Evolutionary conservation across 2,329 filamentous ascomycete genomes (phyloP).

Genomic region (Blastomyces emzantsi): DNA sequence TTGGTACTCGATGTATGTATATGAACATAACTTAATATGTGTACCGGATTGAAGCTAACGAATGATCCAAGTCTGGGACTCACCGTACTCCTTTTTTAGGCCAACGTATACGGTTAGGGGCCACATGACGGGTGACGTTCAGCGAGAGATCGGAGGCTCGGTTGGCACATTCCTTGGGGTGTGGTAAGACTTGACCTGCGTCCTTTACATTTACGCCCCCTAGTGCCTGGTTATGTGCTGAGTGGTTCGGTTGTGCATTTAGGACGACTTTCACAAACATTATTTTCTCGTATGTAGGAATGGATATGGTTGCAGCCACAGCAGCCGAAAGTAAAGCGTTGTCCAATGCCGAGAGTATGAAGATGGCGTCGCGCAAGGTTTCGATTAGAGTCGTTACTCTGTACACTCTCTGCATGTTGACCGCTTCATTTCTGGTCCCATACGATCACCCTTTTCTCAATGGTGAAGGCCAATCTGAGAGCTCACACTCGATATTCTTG

Average conservation of each 20-base stretch:
- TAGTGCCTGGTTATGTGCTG: conserved; percentile 17
- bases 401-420: conserved; percentile 36
- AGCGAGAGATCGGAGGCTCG: conserved; percentile 25
- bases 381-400: conserved; percentile 37
- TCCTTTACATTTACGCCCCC: background rate
- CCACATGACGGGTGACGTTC: conserved; percentile 21
- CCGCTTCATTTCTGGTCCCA: conserved; percentile 37
- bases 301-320: conserved; percentile 38
- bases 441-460: conserved; percentile 36
- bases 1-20: conserved; percentile 30
- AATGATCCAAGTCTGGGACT: conserved; percentile 24
- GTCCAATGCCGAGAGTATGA: conserved; percentile 36
- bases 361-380: conserved; percentile 38
- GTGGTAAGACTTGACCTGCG: conserved; percentile 24
- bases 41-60: background rate
- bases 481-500: conserved; percentile 33
- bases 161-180: conserved; percentile 33
- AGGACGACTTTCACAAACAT: conserved; percentile 36
- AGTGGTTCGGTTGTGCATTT: conserved; percentile 15
- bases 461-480: conserved; percentile 30
- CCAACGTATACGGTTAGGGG: conserved; percentile 26
- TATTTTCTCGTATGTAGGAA: conserved; percentile 39
- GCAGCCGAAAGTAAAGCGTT: conserved; percentile 38
- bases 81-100: conserved; percentile 35
- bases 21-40: background rate